Conservation (phyloP, 257 asterid species). For the Fraxinus americana region DNA sequence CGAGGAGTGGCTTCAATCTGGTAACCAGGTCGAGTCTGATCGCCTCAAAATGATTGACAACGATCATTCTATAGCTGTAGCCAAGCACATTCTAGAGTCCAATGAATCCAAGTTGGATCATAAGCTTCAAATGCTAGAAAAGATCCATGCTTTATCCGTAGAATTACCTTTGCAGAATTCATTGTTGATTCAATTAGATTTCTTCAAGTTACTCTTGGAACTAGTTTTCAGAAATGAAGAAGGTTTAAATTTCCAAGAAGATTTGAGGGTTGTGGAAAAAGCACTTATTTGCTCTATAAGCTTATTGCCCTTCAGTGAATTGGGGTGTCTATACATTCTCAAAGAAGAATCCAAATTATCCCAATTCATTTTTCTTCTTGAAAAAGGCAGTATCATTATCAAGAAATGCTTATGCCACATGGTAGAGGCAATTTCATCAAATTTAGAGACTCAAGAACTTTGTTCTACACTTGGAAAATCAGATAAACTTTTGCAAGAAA, state of each 20-base stretch:
- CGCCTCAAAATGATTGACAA: background rate
- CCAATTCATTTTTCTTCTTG: slow-evolving; percentile 31
- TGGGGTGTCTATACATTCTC: slow-evolving; percentile 33
- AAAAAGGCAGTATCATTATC: slow-evolving; percentile 32
- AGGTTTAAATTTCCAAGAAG: slow-evolving; percentile 5
- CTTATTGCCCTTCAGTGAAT: slow-evolving; percentile 44
- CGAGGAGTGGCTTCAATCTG: slow-evolving; percentile 42
- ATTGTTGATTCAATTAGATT: slow-evolving; percentile 32
- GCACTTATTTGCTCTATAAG: slow-evolving; percentile 36
- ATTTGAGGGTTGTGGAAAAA: slow-evolving; percentile 32
- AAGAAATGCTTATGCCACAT: slow-evolving; percentile 47
- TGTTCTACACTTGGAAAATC: slow-evolving; percentile 39
- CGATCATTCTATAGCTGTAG: slow-evolving; percentile 15
- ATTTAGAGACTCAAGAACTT: slow-evolving; percentile 26
- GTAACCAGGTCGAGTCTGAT: slow-evolving; percentile 6
- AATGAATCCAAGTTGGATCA: slow-evolving; percentile 30
- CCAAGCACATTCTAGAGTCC: slow-evolving; percentile 38
- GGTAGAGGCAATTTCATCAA: slow-evolving; percentile 42
- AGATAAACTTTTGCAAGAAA: slow-evolving; percentile 13
- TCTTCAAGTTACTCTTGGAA: slow-evolving; percentile 32
- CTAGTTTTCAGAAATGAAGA: slow-evolving; percentile 23
- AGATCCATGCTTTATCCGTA: slow-evolving; percentile 29
- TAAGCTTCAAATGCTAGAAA: slow-evolving; percentile 40
- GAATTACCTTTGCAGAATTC: slow-evolving; percentile 34
- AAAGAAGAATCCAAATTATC: slow-evolving; percentile 28